Conservation (phyloP, 306 rosid genomes). For the Hylodesmum podocarpum region DNA sequence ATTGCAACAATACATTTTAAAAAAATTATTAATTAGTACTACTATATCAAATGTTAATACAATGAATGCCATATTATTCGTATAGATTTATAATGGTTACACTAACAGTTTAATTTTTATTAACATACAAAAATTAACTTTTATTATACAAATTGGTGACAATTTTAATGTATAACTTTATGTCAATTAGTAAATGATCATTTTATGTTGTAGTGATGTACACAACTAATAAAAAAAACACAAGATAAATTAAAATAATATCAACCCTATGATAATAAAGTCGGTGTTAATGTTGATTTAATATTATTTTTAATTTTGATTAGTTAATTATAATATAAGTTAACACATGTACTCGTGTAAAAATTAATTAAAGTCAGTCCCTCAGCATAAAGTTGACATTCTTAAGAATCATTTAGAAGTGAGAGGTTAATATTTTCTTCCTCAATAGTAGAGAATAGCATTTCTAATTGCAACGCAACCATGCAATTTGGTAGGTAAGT, state of each 20-base stretch:
- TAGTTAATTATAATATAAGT: background rate
- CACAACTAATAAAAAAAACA: background rate
- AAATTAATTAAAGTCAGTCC: background rate
- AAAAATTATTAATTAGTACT: background rate
- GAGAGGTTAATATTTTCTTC: background rate
- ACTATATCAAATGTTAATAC: background rate
- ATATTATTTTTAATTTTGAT: background rate
- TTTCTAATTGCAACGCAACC: conserved; percentile 1
- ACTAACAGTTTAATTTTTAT: background rate
- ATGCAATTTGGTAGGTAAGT: conserved; percentile 18
- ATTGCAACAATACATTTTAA: background rate
- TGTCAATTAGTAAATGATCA: background rate
- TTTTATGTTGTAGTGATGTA: too few species aligned
- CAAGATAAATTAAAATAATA: background rate
- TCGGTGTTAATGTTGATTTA: background rate
- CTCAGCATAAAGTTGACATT: background rate
- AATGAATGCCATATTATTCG: background rate
- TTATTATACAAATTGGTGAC: background rate
- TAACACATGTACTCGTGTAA: background rate
- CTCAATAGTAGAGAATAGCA: background rate
- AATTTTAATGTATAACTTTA: background rate
- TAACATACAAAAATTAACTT: background rate
- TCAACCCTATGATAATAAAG: background rate
- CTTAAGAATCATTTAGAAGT: background rate
- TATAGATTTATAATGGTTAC: background rate